Base-by-base conservation (phyloP, 768 basidiomycete species). In the Nevesoporus exiguus region DNA sequence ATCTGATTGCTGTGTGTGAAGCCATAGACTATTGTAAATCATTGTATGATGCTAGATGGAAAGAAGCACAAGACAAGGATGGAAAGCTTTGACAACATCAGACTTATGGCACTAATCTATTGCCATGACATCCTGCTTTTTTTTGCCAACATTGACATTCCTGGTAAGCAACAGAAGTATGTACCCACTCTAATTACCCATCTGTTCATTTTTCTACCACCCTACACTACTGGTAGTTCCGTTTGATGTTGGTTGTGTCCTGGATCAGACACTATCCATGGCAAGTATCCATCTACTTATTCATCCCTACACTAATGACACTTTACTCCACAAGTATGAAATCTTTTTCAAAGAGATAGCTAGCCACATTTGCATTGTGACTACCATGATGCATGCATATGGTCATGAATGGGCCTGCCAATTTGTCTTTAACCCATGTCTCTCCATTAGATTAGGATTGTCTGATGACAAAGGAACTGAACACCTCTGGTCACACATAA, bases 361-460 rank as follows among this genome's bases (percentile, higher is more conserved):
- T n/a, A 19, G n/a, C 17, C 10, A 2, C 29, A 14, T 44, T 11
- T 14, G 10, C 27, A 19, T 44, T 3, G 7, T 27, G 8, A 72
- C 71, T 0, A 70, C 67, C 13, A 72, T 68, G 0, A 71, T 76
- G 66, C 76, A 78, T 50, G 71, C 71, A 0, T 75, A 73, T 52
- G 69, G 66, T 25, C 74, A 75, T 44, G 64, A 72, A 44, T 76
- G 68, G 42, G 42, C 22, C 2, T 41, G 21, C 13, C 22, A 41
- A 13, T 13, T 41, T 5, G 7, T 13, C 9, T 43, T 27, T 9
- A 57, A 55, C 19, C 51, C 52, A 1, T 4, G 29, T 0, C 27
- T 53, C 0, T 3, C 57, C 0, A 60, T 70, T 15, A 44, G 44
- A 14, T 36, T 55, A 22, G 54, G 49, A 74, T 66, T 1, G 57